These are phyloP conservation scores for Leishmania aethiopica DNA, from an alignment of 208 protist species.

Conservation along the genomic window DNA sequence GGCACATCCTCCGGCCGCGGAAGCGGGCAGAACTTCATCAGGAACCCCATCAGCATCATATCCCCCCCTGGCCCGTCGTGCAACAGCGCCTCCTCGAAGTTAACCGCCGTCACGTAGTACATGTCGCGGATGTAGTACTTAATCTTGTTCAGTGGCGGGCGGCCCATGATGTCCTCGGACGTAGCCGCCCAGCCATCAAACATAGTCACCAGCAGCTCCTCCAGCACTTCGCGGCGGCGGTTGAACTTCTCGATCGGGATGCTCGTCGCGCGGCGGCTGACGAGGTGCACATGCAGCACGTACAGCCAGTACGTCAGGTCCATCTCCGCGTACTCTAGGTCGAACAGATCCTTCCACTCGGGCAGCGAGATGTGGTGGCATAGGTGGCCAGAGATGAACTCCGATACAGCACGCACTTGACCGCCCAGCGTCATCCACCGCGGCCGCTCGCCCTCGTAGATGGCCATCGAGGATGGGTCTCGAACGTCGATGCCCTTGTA, in stretches of 20 bases:
- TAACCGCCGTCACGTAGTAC: conserved; percentile 91
- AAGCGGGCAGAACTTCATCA: conserved; percentile 90
- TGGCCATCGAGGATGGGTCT: conserved; percentile 77
- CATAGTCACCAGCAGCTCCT: conserved; percentile 89
- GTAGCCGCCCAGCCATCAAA: conserved; percentile 86
- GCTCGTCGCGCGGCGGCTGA: conserved; percentile 80
- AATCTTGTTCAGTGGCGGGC: conserved; percentile 86
- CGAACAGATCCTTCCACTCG: conserved; percentile 85
- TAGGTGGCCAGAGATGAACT: conserved; percentile 90
- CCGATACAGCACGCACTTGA: conserved; percentile 81
- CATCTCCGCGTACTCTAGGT: conserved; percentile 90
- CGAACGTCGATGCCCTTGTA: conserved; percentile 86
- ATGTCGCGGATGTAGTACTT: conserved; percentile 91
- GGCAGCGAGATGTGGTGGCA: conserved; percentile 87
- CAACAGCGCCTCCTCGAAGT: conserved; percentile 89
- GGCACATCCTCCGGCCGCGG: conserved; percentile 88
- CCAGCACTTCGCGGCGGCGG: conserved; percentile 85
- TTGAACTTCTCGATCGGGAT: conserved; percentile 89
- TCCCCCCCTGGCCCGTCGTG: conserved; percentile 82
- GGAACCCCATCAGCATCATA: conserved; percentile 87
- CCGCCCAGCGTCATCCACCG: conserved; percentile 84
- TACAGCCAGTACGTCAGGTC: conserved; percentile 92
- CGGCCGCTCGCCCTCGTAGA: conserved; percentile 83
- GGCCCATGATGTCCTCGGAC: conserved; percentile 88
- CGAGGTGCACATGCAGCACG: conserved; percentile 85